A percentile compares a stretch with the other conserved stretches of the same genome.
phyloP scores from a whole-genome alignment of 2,329 filamentous ascomycete genomes.

The Aureobasidium sp. region DNA sequence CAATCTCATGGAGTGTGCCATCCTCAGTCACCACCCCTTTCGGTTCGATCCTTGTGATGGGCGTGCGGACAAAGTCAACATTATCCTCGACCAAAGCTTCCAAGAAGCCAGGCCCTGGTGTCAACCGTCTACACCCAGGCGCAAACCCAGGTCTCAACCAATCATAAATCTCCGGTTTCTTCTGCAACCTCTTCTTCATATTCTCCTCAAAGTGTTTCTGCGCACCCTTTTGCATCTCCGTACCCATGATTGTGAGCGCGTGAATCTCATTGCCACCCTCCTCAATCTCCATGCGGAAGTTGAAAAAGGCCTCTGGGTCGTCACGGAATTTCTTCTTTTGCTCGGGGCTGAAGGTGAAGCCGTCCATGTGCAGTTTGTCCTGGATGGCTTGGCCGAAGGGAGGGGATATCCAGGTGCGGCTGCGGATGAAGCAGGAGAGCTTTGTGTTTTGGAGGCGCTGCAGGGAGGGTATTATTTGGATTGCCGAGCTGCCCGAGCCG shows the following conservation, averaged over 20 bases:
- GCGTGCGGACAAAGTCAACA: slow-evolving; percentile 34
- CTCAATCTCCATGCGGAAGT: slow-evolving; percentile 36
- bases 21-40: slow-evolving; percentile 34
- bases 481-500: slow-evolving; percentile 25
- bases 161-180: slow-evolving; percentile 33
- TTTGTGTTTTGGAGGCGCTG: slow-evolving; percentile 34
- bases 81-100: slow-evolving; percentile 41
- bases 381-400: slow-evolving; percentile 22
- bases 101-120: slow-evolving; percentile 44
- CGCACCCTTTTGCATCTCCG: slow-evolving; percentile 29
- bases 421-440: slow-evolving; percentile 42
- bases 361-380: slow-evolving; percentile 28
- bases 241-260: slow-evolving; percentile 26
- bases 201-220: slow-evolving; percentile 31
- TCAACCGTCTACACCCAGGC: slow-evolving; percentile 40
- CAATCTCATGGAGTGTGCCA: slow-evolving; percentile 30
- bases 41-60: slow-evolving; percentile 30
- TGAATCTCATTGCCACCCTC: slow-evolving; percentile 19
- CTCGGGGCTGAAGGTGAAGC: slow-evolving; percentile 17
- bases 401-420: slow-evolving; percentile 43
- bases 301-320: slow-evolving; percentile 33
- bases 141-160: slow-evolving; percentile 35
- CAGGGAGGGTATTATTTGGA: slow-evolving; percentile 31
- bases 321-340: slow-evolving; percentile 27
- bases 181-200: slow-evolving; percentile 32